Conservation (phyloP, 345 rosid species). For the Salix exigua region DNA sequence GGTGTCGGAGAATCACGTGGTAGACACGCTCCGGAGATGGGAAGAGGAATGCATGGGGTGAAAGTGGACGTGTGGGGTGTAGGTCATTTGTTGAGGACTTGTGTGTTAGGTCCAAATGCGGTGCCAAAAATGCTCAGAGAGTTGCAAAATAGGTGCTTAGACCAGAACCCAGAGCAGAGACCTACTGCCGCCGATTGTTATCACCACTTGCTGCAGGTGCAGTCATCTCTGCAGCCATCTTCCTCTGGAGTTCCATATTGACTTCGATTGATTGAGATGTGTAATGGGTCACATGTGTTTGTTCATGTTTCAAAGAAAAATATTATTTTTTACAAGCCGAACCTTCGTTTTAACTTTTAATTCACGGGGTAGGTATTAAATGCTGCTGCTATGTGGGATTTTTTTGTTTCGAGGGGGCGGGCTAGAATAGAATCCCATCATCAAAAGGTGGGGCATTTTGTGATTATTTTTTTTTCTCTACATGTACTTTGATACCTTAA, state of each 20-base stretch:
- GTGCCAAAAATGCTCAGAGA: constrained; percentile 77
- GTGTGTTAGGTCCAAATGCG: constrained; percentile 47
- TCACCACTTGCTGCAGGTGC: constrained; percentile 83
- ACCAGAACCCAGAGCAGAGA: constrained; percentile 81
- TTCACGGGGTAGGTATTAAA: neutral
- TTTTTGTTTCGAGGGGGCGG: neutral
- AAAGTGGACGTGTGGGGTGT: constrained; percentile 98
- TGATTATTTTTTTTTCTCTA: too few relatives aligned
- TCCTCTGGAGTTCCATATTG: constrained; percentile 30
- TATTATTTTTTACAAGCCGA: too few relatives aligned
- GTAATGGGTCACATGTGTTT: neutral
- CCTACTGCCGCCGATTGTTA: constrained; percentile 98
- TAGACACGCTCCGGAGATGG: constrained; percentile 85
- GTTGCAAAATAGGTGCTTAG: constrained; percentile 77
- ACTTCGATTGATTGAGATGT: constrained; percentile 3
- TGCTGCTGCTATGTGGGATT: neutral
- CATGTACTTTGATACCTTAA: neutral
- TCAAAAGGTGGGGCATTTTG: too few relatives aligned
- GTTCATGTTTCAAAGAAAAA: neutral
- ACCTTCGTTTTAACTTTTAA: too few relatives aligned
- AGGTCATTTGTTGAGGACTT: constrained; percentile 70
- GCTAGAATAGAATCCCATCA: too few relatives aligned
- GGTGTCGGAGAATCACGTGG: constrained; percentile 44
- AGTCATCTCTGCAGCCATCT: constrained; percentile 51
- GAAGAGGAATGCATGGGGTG: constrained; percentile 81